Base-by-base conservation (phyloP, 1,284 basidiomycete species). In the Ustilago tritici region DNA sequence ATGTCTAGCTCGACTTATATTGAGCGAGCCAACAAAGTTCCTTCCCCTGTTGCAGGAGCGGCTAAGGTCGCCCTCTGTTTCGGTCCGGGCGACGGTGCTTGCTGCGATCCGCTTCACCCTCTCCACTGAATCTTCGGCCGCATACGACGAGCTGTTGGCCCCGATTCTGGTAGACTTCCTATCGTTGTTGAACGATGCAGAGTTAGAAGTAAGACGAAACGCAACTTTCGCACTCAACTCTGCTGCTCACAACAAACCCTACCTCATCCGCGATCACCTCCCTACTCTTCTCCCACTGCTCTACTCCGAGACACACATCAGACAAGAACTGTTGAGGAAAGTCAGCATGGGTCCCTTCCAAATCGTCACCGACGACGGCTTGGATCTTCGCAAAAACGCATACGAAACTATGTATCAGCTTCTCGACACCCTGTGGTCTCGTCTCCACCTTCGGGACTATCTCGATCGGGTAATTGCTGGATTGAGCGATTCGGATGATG, bases 281-380 rank as follows among this genome's bases (percentile, higher is more conserved):
- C 85, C 88, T 1, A 86, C 89, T 0, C 89, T 99, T 2, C 88
- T 98, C 53, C 95, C 95, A 0, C 90, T 90, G 66, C 88, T 99
- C 19, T 98, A 98, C 88, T 93, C 94, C 80, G 89, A 91, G 15
- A 91, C 93, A 41, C 90, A 98, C 62, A 92, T 98, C 81, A 91
- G 94, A 43, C 57, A 67, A 41, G 82, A 85, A 28, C 68, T 85
- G 31, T 61, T 84, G 62, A 79, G 84, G 43, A 93, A 93, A 7
- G 95, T 99, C 9, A 92, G 94, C 84, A 98, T 99, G 97, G 97
- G 97, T 15, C 97, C 97, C 0, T 99, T 95, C 92, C 95, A 93
- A 61, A 94, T 96, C 87, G 94, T 93, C 84, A 93, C 95, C 40
- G 95, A 97, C 82, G 94, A 96, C 79, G 95, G 95, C 58, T 89